These are phyloP conservation scores for Blastobotrys raffinosifermentans DNA, from an alignment of 1,139 yeast species.

Conservation along the genomic window DNA sequence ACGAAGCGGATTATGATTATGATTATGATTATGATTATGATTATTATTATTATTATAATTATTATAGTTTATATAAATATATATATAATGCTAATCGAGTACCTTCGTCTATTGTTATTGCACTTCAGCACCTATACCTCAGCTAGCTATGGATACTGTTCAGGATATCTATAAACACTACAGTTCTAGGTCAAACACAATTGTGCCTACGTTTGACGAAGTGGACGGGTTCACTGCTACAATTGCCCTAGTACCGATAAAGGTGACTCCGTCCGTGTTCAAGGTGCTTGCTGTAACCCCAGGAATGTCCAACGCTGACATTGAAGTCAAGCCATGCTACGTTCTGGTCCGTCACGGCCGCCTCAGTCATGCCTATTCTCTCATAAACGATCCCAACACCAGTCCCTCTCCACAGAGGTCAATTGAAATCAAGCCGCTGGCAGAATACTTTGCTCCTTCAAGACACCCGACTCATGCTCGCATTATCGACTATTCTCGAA, in stretches of 20 bases:
- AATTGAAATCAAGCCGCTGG: slow-evolving; percentile 16
- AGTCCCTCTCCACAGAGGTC: neutral
- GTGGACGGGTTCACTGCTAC: neutral
- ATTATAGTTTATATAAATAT: too few species aligned
- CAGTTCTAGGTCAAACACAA: too few species aligned
- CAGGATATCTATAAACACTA: too few species aligned
- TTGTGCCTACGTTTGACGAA: too few species aligned
- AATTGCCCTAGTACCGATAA: slow-evolving; percentile 19
- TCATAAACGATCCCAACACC: slow-evolving; percentile 12
- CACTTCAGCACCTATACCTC: too few species aligned
- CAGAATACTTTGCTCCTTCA: slow-evolving; percentile 14
- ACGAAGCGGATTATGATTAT: too few species aligned
- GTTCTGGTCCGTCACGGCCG: slow-evolving; percentile 18
- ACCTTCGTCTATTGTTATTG: too few species aligned
- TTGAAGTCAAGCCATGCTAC: slow-evolving; percentile 14
- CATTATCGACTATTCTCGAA: slow-evolving; percentile 13
- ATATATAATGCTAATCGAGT: too few species aligned
- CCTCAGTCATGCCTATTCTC: slow-evolving; percentile 19
- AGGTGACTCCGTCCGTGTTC: slow-evolving; percentile 13
- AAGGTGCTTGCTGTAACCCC: slow-evolving; percentile 19
- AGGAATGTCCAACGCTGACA: slow-evolving; percentile 4
- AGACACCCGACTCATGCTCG: slow-evolving; percentile 15
- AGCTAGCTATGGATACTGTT: too few species aligned
- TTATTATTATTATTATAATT: too few species aligned
- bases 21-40: too few species aligned